phyloP scores from a whole-genome alignment of 208 protist species.

The Angomonas deanei region DNA sequence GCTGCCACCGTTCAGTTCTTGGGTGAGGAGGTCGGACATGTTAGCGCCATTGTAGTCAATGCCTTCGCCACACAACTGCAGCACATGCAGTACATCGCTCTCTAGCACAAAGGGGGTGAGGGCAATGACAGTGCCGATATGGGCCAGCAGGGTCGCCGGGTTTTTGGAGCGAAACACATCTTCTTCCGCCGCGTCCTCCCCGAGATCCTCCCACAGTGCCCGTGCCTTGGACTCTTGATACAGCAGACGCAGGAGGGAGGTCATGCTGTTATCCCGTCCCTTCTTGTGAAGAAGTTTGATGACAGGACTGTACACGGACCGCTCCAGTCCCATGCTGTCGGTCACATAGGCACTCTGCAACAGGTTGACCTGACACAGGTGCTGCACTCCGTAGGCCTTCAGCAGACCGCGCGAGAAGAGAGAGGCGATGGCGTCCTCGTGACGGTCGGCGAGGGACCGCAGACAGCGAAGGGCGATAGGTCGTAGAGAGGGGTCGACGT shows the following conservation, averaged over 20 bases:
- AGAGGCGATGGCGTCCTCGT: constrained; percentile 57
- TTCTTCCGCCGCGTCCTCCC: background rate
- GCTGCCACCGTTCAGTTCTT: no score
- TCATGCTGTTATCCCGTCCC: constrained; percentile 48
- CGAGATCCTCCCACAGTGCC: constrained; percentile 39
- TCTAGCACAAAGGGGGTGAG: constrained; percentile 51
- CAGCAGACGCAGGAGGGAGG: constrained; percentile 53
- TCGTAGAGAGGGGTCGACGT: constrained; percentile 37
- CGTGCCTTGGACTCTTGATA: constrained; percentile 49
- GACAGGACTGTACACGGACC: constrained; percentile 33
- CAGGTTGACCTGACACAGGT: constrained; percentile 42
- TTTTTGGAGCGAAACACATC: constrained; percentile 13
- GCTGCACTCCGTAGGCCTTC: constrained; percentile 46
- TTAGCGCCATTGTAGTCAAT: constrained; percentile 59
- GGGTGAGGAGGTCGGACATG: constrained; percentile 26
- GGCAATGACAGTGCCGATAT: constrained; percentile 45
- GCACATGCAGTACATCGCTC: constrained; percentile 44
- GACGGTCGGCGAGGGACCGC: constrained; percentile 28
- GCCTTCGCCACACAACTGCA: constrained; percentile 47
- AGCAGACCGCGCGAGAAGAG: constrained; percentile 35
- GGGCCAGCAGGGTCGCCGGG: constrained; percentile 47
- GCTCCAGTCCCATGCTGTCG: background rate
- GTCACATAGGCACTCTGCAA: constrained; percentile 31
- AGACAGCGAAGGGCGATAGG: constrained; percentile 38
- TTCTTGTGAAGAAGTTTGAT: constrained; percentile 51